Evolutionary conservation across 2,329 filamentous ascomycete species (phyloP).

Genomic region (Lasiodiplodia sp.): DNA sequence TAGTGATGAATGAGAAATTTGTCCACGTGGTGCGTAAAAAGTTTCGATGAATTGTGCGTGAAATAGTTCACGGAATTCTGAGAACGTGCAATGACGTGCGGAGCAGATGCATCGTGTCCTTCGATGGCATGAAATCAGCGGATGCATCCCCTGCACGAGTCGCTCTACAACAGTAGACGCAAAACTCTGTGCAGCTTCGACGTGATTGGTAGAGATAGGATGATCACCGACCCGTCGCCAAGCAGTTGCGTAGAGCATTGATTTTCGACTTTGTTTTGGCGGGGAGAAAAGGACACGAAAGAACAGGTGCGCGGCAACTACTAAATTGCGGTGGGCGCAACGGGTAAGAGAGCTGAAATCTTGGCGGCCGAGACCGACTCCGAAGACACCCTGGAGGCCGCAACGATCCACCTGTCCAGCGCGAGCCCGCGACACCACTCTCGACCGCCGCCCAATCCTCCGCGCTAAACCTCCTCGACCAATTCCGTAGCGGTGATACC

Average conservation of each 20-base stretch:
- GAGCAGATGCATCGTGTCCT: not conserved
- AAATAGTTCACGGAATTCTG: not conserved
- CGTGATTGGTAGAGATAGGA: not conserved
- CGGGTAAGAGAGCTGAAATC: slow-evolving; percentile 18
- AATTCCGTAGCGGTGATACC: slow-evolving; percentile 18
- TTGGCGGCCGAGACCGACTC: slow-evolving; percentile 22
- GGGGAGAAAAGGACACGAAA: slow-evolving; percentile 15
- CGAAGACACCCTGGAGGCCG: slow-evolving; percentile 23
- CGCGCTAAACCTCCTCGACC: not conserved
- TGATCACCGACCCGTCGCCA: not conserved
- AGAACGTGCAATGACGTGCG: not conserved
- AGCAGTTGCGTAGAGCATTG: not conserved
- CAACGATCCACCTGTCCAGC: slow-evolving; percentile 25
- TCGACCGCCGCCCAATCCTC: slow-evolving; percentile 11
- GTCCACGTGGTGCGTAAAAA: not conserved
- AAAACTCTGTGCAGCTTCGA: not conserved
- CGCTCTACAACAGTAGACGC: not conserved
- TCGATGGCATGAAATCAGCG: not conserved
- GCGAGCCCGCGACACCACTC: slow-evolving; percentile 17
- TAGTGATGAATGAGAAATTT: slow-evolving; percentile 27
- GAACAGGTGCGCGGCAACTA: not conserved
- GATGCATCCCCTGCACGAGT: not conserved
- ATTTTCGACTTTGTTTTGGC: not conserved
- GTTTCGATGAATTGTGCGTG: not conserved
- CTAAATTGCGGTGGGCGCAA: not conserved